These are phyloP conservation scores for Metschnikowia proteae DNA, from an alignment of 805 yeast genomes.

Conservation along the genomic window DNA sequence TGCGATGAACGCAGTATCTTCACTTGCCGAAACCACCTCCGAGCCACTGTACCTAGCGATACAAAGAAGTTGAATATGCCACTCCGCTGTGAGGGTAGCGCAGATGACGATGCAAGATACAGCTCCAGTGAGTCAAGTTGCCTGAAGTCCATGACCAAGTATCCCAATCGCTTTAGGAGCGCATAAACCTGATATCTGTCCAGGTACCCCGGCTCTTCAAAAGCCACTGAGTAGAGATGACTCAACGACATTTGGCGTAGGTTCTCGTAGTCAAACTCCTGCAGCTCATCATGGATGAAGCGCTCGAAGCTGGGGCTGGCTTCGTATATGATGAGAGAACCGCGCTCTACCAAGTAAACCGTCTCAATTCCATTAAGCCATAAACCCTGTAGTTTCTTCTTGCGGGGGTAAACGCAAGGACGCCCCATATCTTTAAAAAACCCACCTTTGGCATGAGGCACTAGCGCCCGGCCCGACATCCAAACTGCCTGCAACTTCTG, in stretches of 20 bases:
- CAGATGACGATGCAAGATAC: background rate
- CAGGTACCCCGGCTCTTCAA: slow-evolving; percentile 34
- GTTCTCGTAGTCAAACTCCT: slow-evolving; percentile 21
- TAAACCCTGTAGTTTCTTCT: slow-evolving; percentile 26
- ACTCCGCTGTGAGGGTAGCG: background rate
- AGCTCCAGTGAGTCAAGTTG: background rate
- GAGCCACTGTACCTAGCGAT: background rate
- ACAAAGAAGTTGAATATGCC: background rate
- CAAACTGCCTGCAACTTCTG: slow-evolving; percentile 51
- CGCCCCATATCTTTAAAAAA: slow-evolving; percentile 74
- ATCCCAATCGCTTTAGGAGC: slow-evolving; percentile 74
- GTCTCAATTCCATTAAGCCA: slow-evolving; percentile 65
- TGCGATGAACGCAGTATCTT: slow-evolving; percentile 14
- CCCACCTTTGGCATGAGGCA: slow-evolving; percentile 60
- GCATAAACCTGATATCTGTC: slow-evolving; percentile 67
- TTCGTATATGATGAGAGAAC: slow-evolving; percentile 40
- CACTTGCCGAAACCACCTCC: background rate
- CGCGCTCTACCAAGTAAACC: slow-evolving; percentile 77
- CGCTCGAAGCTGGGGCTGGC: slow-evolving; percentile 19
- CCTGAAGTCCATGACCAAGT: slow-evolving; percentile 41
- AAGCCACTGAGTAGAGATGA: slow-evolving; percentile 54
- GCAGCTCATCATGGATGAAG: slow-evolving; percentile 21
- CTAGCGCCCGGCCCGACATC: slow-evolving; percentile 27
- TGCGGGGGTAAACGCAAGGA: slow-evolving; percentile 17
- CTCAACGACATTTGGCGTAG: slow-evolving; percentile 52